Evolutionary conservation across 2,329 filamentous ascomycete species (phyloP).

Genomic region (Aspergillus alliaceus): DNA sequence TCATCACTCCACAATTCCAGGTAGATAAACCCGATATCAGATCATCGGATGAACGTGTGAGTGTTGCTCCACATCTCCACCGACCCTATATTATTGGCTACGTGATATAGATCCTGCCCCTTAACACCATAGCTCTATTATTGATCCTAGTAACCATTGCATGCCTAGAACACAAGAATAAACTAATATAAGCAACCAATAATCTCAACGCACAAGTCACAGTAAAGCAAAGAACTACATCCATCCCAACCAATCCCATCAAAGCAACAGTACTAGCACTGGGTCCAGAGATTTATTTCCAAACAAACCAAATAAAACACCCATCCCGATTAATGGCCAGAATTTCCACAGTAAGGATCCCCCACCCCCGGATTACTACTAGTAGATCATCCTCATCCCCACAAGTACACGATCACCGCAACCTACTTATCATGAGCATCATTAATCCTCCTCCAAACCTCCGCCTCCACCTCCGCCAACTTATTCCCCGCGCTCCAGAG

Average conservation of each 20-base stretch:
- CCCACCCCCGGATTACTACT: too few relatives aligned
- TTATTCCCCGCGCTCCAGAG: constrained; percentile 41
- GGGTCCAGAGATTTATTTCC: too few relatives aligned
- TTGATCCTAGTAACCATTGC: not conserved
- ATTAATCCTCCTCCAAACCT: constrained; percentile 51
- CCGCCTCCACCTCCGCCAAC: constrained; percentile 46
- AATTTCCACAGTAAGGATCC: too few relatives aligned
- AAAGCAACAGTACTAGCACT: not conserved
- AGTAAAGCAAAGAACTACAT: not conserved
- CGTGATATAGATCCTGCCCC: not conserved
- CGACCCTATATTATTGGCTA: not conserved
- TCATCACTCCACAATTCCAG: not conserved
- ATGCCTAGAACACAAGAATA: not conserved
- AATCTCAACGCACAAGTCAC: not conserved
- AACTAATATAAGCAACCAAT: not conserved
- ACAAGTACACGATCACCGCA: not conserved
- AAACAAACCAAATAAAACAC: not conserved
- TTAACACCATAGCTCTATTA: not conserved
- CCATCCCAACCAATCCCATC: not conserved
- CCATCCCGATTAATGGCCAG: not conserved
- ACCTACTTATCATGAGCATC: constrained; percentile 30
- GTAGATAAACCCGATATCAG: not conserved
- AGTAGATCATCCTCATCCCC: too few relatives aligned
- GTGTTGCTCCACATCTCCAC: not conserved
- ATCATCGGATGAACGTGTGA: not conserved